These are phyloP conservation scores for Linnemannia hyalina DNA, from an alignment of 192 early-diverging fungal species.

Conservation along the genomic window DNA sequence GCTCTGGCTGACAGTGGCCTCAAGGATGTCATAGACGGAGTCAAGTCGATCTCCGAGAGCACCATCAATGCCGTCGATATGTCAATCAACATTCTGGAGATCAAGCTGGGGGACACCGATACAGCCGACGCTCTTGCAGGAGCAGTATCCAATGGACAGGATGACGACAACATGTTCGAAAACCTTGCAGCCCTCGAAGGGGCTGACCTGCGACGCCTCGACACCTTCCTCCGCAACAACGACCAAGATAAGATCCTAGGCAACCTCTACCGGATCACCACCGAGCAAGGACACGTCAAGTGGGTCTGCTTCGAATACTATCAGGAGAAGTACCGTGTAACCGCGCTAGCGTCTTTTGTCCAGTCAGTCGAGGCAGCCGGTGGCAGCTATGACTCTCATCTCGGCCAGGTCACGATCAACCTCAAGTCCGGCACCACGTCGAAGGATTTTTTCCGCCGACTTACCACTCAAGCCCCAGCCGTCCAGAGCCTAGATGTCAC, in stretches of 20 bases:
- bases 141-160: no score
- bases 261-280: conserved; percentile 34
- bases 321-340: not conserved
- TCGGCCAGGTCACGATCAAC: conserved; percentile 5
- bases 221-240: conserved; percentile 14
- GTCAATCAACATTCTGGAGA: conserved; percentile 14
- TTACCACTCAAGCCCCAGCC: not conserved
- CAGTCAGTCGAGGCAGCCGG: not conserved
- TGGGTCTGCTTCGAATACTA: conserved; percentile 44
- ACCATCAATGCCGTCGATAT: not conserved
- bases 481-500: conserved; percentile 7
- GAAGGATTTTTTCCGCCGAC: conserved; percentile 8
- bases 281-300: conserved; percentile 31
- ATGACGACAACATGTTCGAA: not conserved
- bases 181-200: conserved; percentile 26
- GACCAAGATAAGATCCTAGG: conserved; percentile 29
- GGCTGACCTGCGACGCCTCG: conserved; percentile 22
- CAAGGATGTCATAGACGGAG: not conserved
- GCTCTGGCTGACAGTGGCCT: not conserved
- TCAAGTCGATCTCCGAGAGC: not conserved
- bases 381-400: not conserved
- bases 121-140: not conserved
- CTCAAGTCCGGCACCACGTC: not conserved
- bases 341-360: not conserved
- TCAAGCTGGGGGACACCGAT: not conserved